These are phyloP conservation scores for Peterozyma xylosa DNA, from an alignment of 805 yeast species.

Conservation along the genomic window DNA sequence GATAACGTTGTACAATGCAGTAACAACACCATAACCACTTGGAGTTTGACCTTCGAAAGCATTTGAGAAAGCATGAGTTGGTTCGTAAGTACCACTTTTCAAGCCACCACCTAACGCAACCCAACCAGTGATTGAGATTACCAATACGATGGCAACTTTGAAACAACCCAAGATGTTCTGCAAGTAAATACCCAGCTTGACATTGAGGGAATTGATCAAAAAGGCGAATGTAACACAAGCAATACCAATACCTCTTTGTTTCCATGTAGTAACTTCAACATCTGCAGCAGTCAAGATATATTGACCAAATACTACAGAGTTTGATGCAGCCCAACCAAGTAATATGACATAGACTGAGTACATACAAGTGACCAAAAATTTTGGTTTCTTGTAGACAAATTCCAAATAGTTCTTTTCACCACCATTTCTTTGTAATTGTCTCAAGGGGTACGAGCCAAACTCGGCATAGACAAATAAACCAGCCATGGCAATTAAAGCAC, in stretches of 20 bases:
- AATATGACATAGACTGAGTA: constrained; percentile 67
- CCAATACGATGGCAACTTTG: constrained; percentile 62
- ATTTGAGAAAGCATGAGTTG: constrained; percentile 30
- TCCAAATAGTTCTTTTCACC: constrained; percentile 83
- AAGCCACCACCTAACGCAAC: constrained; percentile 74
- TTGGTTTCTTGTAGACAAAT: constrained; percentile 60
- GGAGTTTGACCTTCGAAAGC: constrained; percentile 26
- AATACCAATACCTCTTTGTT: constrained; percentile 54
- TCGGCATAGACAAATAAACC: constrained; percentile 72
- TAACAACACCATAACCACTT: constrained; percentile 58
- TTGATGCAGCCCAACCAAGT: constrained; percentile 83
- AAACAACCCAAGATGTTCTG: constrained; percentile 64
- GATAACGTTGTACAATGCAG: constrained; percentile 73
- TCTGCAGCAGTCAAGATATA: constrained; percentile 40
- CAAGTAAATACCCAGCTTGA: constrained; percentile 58
- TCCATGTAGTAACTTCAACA: constrained; percentile 23
- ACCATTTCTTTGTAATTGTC: constrained; percentile 69
- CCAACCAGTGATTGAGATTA: constrained; percentile 76
- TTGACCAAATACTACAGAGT: constrained; percentile 74
- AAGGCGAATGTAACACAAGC: constrained; percentile 69
- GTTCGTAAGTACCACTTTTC: constrained; percentile 35
- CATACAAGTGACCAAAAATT: constrained; percentile 56
- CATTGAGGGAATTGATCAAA: constrained; percentile 50
- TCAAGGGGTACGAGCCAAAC: constrained; percentile 44
- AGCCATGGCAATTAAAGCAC: constrained; percentile 57